A percentile compares a stretch with the other conserved stretches of the same genome.
These are phyloP conservation scores for Spathaspora gorwiae DNA, from an alignment of 805 yeast species.

Conservation along the genomic window DNA sequence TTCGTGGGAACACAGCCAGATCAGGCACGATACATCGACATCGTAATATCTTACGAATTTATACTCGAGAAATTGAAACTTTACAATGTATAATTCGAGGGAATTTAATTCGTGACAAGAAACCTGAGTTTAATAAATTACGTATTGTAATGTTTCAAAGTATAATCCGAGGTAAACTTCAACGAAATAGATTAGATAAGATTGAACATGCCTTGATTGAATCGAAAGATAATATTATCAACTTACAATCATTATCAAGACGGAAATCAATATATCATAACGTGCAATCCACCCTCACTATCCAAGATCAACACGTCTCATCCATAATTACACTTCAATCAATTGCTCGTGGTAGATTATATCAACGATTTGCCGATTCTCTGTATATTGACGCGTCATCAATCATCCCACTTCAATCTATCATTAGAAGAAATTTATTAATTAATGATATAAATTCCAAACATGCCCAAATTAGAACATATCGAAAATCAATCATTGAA, in stretches of 20 bases:
- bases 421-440: constrained; percentile 30
- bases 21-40: constrained; percentile 28
- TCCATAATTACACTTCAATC: constrained; percentile 26
- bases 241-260: constrained; percentile 37
- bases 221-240: constrained; percentile 15
- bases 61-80: constrained; percentile 26
- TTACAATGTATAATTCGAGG: constrained; percentile 39
- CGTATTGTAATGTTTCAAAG: constrained; percentile 36
- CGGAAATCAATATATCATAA: constrained; percentile 16
- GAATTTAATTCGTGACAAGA: constrained; percentile 10
- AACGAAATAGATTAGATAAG: constrained; percentile 18
- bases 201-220: constrained; percentile 8
- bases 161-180: constrained; percentile 34
- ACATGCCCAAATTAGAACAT: constrained; percentile 5
- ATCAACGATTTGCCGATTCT: constrained; percentile 12
- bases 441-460: constrained; percentile 21
- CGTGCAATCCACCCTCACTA: constrained; percentile 18
- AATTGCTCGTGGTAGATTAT: constrained; percentile 21
- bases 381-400: constrained; percentile 15
- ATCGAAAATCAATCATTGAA: constrained; percentile 16
- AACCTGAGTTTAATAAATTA: constrained; percentile 11
- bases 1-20: constrained; percentile 46
- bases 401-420: constrained; percentile 32
- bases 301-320: constrained; percentile 10
- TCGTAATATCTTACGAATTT: constrained; percentile 27